A percentile compares a stretch with the other conserved stretches of the same genome.
Evolutionary conservation across 1,284 basidiomycete species (phyloP).

Genomic region (Xerocomus nothofagi): DNA sequence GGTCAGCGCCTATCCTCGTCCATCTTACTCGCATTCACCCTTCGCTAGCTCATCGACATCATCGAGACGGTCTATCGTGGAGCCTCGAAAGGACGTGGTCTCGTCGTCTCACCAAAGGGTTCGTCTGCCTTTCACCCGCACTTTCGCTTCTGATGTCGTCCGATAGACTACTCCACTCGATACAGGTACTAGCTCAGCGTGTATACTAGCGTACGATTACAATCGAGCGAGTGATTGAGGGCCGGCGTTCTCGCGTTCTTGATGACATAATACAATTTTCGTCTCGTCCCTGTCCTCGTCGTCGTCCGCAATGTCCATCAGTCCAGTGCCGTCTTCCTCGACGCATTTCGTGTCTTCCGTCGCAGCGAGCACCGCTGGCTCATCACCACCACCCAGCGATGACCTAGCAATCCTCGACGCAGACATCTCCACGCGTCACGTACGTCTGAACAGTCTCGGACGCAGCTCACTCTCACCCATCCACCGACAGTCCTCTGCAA

Average conservation of each 20-base stretch:
- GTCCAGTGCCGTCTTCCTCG: constrained; percentile 18
- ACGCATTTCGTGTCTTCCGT: constrained; percentile 21
- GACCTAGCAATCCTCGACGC: neutral
- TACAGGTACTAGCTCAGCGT: constrained; percentile 62
- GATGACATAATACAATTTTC: constrained; percentile 22
- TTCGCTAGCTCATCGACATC: constrained; percentile 86
- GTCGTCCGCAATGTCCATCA: constrained; percentile 24
- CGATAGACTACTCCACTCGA: constrained; percentile 79
- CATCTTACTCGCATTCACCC: neutral
- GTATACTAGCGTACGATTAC: too few species aligned
- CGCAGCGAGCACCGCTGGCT: constrained; percentile 29
- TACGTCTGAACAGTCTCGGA: too few species aligned
- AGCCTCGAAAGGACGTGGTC: constrained; percentile 95
- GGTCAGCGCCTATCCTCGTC: constrained; percentile 43
- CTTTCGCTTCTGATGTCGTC: constrained; percentile 5
- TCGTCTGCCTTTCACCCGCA: constrained; percentile 19
- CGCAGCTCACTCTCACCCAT: too few species aligned
- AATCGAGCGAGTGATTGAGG: constrained; percentile 6
- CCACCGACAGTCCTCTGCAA: constrained; percentile 17
- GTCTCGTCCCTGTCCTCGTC: too few species aligned
- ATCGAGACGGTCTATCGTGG: constrained; percentile 98
- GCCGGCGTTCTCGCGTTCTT: constrained; percentile 24
- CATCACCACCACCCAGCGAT: constrained; percentile 29
- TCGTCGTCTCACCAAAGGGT: constrained; percentile 98
- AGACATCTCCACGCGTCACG: constrained; percentile 1